Percentiles rank a stretch among this genome's conserved stretches.
phyloP scores from a whole-genome alignment of 345 rosid genomes.

The Trapa incisa region DNA sequence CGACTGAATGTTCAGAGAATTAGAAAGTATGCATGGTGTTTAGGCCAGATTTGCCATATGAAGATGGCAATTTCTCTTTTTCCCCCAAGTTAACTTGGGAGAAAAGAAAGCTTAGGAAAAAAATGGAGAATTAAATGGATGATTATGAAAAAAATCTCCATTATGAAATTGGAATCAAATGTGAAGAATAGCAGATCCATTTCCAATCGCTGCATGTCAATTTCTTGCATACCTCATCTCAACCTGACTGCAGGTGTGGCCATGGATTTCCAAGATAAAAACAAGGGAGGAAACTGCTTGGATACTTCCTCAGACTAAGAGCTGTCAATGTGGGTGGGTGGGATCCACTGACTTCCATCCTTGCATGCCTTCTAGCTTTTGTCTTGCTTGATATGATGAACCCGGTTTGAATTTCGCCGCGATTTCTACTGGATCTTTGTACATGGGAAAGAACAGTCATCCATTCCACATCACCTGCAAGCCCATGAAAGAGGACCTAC shows the following conservation, averaged over 20 bases:
- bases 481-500: neutral
- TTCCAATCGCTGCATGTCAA: neutral
- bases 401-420: neutral
- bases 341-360: neutral
- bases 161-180: too few species aligned
- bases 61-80: too few species aligned
- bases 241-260: neutral
- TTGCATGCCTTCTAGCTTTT: neutral
- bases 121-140: too few species aligned
- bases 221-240: neutral
- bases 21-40: too few species aligned
- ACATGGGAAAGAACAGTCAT: neutral
- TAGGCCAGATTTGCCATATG: too few species aligned
- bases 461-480: neutral
- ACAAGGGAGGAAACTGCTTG: slow-evolving; percentile 6
- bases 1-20: too few species aligned
- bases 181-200: neutral
- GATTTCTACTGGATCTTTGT: neutral
- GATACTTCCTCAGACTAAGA: neutral
- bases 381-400: neutral
- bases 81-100: too few species aligned
- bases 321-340: neutral
- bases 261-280: neutral
- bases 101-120: too few species aligned
- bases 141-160: too few species aligned